A percentile compares a stretch with the other conserved stretches of the same genome.
Evolutionary conservation across 2,329 filamentous ascomycete genomes (phyloP).

Genomic region (Macrophomina tecta): DNA sequence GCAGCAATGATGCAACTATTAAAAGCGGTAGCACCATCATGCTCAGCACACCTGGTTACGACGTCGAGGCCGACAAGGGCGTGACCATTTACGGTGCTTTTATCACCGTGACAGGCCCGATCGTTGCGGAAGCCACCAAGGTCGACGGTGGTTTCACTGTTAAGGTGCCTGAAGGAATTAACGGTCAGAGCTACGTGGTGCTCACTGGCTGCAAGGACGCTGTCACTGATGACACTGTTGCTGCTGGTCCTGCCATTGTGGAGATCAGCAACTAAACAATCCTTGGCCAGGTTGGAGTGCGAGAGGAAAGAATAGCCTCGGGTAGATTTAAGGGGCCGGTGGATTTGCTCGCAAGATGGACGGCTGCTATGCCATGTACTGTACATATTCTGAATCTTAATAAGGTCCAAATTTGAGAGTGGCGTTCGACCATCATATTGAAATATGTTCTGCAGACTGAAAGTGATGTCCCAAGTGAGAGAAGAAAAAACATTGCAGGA

Average conservation of each 20-base stretch:
- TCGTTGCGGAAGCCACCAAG: constrained; percentile 37
- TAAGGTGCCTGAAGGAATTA: constrained; percentile 39
- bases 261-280: constrained; percentile 30
- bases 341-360: no score
- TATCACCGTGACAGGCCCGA: constrained; percentile 46
- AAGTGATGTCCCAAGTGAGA: no score
- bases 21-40: constrained; percentile 31
- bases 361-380: no score
- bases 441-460: no score
- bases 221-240: constrained; percentile 46
- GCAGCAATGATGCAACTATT: constrained; percentile 22
- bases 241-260: constrained; percentile 45
- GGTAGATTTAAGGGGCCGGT: no score
- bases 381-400: no score
- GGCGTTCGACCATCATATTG: no score
- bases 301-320: no score
- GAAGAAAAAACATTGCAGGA: no score
- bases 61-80: constrained; percentile 28
- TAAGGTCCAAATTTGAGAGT: no score
- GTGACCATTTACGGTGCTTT: constrained; percentile 45
- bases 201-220: constrained; percentile 47
- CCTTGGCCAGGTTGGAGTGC: no score
- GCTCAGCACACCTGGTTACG: constrained; percentile 36
- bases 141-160: constrained; percentile 35
- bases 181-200: constrained; percentile 51